Evolutionary conservation across 441 rosid genomes (phyloP).

Genomic region (Iberis amara): DNA sequence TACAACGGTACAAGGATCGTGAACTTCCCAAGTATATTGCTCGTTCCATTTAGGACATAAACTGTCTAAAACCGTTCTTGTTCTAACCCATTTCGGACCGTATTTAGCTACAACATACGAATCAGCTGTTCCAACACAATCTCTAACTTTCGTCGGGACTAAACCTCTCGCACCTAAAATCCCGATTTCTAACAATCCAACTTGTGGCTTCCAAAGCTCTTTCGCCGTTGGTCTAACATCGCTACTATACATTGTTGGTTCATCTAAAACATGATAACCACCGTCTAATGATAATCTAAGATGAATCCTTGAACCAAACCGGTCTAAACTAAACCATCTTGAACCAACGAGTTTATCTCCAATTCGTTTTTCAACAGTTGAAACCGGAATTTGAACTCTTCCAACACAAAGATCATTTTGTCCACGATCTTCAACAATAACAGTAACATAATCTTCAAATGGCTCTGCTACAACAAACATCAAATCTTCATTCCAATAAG

Average conservation of each 20-base stretch:
- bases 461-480: slow-evolving; percentile 52
- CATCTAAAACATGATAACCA: slow-evolving; percentile 53
- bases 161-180: slow-evolving; percentile 41
- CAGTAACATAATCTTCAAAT: slow-evolving; percentile 43
- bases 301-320: slow-evolving; percentile 45
- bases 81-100: slow-evolving; percentile 52
- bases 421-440: slow-evolving; percentile 37
- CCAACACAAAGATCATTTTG: slow-evolving; percentile 37
- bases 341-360: slow-evolving; percentile 39
- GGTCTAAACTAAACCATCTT: slow-evolving; percentile 43
- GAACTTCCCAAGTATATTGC: slow-evolving; percentile 56
- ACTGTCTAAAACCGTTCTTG: slow-evolving; percentile 45
- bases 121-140: slow-evolving; percentile 31
- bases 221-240: slow-evolving; percentile 46
- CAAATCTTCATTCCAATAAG: slow-evolving; percentile 48
- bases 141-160: slow-evolving; percentile 39
- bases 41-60: slow-evolving; percentile 51
- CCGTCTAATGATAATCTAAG: slow-evolving; percentile 46
- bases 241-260: slow-evolving; percentile 43
- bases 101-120: slow-evolving; percentile 54
- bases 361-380: slow-evolving; percentile 32
- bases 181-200: slow-evolving; percentile 48
- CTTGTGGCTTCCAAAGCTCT: slow-evolving; percentile 44
- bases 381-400: slow-evolving; percentile 36
- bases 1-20: slow-evolving; percentile 53